phyloP scores from a whole-genome alignment of 495 filamentous ascomycete species.

The Astrothelium macrocarpum region DNA sequence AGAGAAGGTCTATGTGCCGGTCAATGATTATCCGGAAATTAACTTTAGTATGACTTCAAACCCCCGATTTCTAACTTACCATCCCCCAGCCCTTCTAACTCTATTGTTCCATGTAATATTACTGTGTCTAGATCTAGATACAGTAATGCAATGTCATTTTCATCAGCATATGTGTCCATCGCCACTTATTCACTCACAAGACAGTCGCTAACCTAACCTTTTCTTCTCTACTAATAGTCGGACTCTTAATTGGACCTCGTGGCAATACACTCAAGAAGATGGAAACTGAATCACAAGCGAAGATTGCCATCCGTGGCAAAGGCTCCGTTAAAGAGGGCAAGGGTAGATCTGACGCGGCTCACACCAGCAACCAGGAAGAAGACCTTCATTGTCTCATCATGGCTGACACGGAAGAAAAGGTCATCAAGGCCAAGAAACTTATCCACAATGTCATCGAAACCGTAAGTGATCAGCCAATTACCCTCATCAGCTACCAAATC shows the following conservation, averaged over 20 bases:
- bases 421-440: slow-evolving; percentile 93
- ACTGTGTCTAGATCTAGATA: slow-evolving; percentile 28
- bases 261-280: slow-evolving; percentile 99
- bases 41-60: slow-evolving; percentile 99
- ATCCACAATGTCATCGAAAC: slow-evolving; percentile 98
- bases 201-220: slow-evolving; percentile 83
- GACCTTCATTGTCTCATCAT: slow-evolving; percentile 98
- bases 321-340: slow-evolving; percentile 99
- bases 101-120: slow-evolving; percentile 18
- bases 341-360: slow-evolving; percentile 93
- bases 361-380: slow-evolving; percentile 99
- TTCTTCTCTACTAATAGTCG: slow-evolving; percentile 85
- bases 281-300: slow-evolving; percentile 92
- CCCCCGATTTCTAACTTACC: slow-evolving; percentile 65
- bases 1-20: slow-evolving; percentile 99
- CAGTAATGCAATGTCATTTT: slow-evolving; percentile 44
- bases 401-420: slow-evolving; percentile 97
- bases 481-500: too few relatives aligned
- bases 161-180: slow-evolving; percentile 22
- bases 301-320: slow-evolving; percentile 98
- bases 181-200: slow-evolving; percentile 25
- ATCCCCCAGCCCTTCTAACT: slow-evolving; percentile 17
- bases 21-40: slow-evolving; percentile 99
- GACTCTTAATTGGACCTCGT: slow-evolving; percentile 98
- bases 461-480: slow-evolving; percentile 53